phyloP scores from a whole-genome alignment of 208 protist species.

The Acanthamoeba castellanii region DNA sequence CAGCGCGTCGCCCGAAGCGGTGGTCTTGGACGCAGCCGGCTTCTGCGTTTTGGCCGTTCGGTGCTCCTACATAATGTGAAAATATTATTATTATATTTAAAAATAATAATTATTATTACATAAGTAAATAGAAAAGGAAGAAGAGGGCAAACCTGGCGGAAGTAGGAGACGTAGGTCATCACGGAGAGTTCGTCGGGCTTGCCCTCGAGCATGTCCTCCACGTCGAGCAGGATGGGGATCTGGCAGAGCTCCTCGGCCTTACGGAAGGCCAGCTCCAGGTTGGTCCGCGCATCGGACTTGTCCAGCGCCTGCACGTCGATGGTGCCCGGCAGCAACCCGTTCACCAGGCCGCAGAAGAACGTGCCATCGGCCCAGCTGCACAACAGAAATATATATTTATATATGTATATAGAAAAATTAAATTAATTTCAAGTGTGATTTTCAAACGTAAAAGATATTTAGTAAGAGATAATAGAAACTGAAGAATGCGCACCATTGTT shows the following conservation, averaged over 20 bases:
- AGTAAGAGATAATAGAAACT: too few relatives aligned
- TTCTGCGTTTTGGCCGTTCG: conserved; percentile 2
- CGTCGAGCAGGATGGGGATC: conserved; percentile 61
- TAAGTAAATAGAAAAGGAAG: neutral
- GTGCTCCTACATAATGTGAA: neutral
- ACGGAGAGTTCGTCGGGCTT: conserved; percentile 74
- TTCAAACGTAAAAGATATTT: too few relatives aligned
- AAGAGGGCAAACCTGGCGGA: conserved; percentile 1
- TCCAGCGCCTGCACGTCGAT: conserved; percentile 42
- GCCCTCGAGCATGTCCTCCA: conserved; percentile 61
- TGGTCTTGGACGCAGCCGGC: neutral
- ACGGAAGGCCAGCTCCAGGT: conserved; percentile 46
- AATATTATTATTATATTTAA: too few relatives aligned
- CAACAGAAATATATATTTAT: neutral
- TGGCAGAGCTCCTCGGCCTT: conserved; percentile 45
- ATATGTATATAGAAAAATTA: too few relatives aligned
- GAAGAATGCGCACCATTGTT: conserved; percentile 5
- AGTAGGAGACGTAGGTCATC: conserved; percentile 76
- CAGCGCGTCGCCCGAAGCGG: neutral
- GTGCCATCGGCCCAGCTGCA: conserved; percentile 57
- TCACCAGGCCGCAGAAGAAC: conserved; percentile 66
- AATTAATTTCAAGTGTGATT: too few relatives aligned
- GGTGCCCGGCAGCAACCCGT: conserved; percentile 11
- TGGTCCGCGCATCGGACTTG: neutral
- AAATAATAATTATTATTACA: too few relatives aligned